A percentile compares a stretch with the other conserved stretches of the same genome.
phyloP scores from a whole-genome alignment of 2,329 filamentous ascomycete genomes.

The Exophiala sp. region DNA sequence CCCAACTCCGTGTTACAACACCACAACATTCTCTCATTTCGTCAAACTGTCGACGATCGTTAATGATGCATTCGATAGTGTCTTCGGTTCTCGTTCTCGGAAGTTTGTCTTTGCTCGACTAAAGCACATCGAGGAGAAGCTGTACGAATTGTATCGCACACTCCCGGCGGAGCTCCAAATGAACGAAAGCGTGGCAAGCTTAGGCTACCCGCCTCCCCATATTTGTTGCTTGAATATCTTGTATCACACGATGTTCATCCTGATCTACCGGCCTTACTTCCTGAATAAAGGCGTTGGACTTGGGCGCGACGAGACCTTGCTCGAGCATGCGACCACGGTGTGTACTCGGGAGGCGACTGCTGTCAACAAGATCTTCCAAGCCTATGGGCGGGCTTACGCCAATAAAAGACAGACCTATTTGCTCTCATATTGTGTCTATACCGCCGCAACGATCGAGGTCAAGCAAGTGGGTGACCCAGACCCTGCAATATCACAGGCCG shows the following conservation, averaged over 20 bases:
- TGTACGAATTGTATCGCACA: not conserved
- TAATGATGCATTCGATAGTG: not conserved
- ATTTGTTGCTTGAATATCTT: conserved; percentile 1
- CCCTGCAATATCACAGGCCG: not conserved
- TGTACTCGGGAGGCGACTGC: not conserved
- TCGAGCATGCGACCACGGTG: not conserved
- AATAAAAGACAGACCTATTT: not conserved
- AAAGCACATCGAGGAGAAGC: not conserved
- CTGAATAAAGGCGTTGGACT: not conserved
- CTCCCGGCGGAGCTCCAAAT: not conserved
- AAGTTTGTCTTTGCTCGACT: not conserved
- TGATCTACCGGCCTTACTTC: not conserved
- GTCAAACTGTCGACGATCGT: not conserved
- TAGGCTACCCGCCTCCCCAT: not conserved
- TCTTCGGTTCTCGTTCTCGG: not conserved
- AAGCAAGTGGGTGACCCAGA: not conserved
- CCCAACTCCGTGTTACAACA: not conserved
- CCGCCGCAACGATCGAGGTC: not conserved
- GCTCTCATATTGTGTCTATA: not conserved
- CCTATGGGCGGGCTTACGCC: not conserved
- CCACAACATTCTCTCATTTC: not conserved
- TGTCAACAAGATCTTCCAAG: not conserved
- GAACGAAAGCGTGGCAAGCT: not conserved
- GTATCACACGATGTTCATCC: not conserved
- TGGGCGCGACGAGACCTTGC: not conserved